phyloP scores from a whole-genome alignment of 2,329 filamentous ascomycete species.

The Curvularia eragrostidis region DNA sequence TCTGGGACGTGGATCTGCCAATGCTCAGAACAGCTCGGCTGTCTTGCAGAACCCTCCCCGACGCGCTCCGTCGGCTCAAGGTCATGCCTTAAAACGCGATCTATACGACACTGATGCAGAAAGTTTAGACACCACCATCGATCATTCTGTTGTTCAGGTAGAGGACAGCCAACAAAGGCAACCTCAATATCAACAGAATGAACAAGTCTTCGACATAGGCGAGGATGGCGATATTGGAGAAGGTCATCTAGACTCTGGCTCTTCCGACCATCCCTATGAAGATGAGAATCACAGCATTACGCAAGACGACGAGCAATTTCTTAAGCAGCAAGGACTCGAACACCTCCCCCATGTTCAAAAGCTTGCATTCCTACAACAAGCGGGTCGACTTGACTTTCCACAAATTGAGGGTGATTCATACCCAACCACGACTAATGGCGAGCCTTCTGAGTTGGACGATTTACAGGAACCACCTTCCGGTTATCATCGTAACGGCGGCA shows the following conservation, averaged over 20 bases:
- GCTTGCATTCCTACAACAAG: constrained; percentile 7
- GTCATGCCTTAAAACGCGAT: constrained; percentile 26
- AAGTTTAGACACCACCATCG: constrained; percentile 46
- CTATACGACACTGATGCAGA: constrained; percentile 49
- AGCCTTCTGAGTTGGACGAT: constrained; percentile 24
- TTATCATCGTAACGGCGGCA: constrained; percentile 7
- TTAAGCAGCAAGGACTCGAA: constrained; percentile 4
- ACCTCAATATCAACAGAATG: constrained; percentile 14
- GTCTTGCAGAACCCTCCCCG: constrained; percentile 23
- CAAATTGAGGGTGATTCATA: constrained; percentile 45
- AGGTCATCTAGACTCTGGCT: background rate
- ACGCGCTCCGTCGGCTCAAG: constrained; percentile 22
- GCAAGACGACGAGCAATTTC: background rate
- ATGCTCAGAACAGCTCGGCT: constrained; percentile 22
- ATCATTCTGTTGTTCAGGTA: constrained; percentile 29
- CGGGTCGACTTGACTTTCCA: constrained; percentile 8
- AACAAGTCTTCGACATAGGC: constrained; percentile 14
- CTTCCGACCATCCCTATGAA: background rate
- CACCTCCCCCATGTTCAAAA: constrained; percentile 10
- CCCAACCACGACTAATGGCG: constrained; percentile 47
- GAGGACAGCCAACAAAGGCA: constrained; percentile 25
- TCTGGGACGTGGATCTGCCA: constrained; percentile 14
- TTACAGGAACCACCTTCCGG: constrained; percentile 19
- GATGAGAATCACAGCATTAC: constrained; percentile 5
- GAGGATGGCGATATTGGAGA: constrained; percentile 17